Conservation (phyloP, 2,329 filamentous ascomycete species). For the Teratosphaeria viscida region DNA sequence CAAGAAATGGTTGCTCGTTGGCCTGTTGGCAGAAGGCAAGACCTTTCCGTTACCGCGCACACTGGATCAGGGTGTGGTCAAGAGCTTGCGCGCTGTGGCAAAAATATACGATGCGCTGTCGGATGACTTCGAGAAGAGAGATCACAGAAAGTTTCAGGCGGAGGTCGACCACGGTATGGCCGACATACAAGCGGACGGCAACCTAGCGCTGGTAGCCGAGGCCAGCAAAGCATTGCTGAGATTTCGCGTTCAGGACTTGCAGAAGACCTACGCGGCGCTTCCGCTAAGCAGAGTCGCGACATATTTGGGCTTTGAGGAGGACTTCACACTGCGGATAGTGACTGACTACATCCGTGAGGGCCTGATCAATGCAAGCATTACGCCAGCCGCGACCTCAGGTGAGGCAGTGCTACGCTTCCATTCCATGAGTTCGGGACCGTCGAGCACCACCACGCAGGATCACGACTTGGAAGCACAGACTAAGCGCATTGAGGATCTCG, state of each 20-base stretch:
- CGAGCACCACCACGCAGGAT: conserved; percentile 11
- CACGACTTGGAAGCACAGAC: conserved; percentile 38
- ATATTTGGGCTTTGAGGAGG: conserved; percentile 39
- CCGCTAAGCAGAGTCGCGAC: conserved; percentile 44
- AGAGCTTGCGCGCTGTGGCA: conserved; percentile 47
- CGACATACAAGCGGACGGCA: conserved; percentile 52
- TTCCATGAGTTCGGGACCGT: conserved; percentile 9
- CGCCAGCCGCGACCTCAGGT: conserved; percentile 30
- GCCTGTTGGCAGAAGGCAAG: conserved; percentile 59
- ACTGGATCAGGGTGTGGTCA: conserved; percentile 43
- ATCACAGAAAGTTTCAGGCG: conserved; percentile 49
- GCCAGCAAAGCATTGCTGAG: conserved; percentile 62
- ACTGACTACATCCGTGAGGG: conserved; percentile 42
- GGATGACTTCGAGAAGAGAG: conserved; percentile 52
- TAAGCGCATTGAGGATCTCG: conserved; percentile 39
- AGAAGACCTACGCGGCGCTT: conserved; percentile 58
- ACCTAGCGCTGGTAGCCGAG: conserved; percentile 58
- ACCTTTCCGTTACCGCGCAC: conserved; percentile 46
- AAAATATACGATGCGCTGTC: conserved; percentile 64
- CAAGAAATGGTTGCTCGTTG: conserved; percentile 79
- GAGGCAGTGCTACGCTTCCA: conserved; percentile 46
- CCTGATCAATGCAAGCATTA: conserved; percentile 42
- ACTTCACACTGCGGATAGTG: conserved; percentile 44
- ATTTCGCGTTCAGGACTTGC: conserved; percentile 64
- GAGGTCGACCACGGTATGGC: conserved; percentile 51